phyloP scores from a whole-genome alignment of 2,329 filamentous ascomycete genomes.

The Zasmidium citrigriseum region DNA sequence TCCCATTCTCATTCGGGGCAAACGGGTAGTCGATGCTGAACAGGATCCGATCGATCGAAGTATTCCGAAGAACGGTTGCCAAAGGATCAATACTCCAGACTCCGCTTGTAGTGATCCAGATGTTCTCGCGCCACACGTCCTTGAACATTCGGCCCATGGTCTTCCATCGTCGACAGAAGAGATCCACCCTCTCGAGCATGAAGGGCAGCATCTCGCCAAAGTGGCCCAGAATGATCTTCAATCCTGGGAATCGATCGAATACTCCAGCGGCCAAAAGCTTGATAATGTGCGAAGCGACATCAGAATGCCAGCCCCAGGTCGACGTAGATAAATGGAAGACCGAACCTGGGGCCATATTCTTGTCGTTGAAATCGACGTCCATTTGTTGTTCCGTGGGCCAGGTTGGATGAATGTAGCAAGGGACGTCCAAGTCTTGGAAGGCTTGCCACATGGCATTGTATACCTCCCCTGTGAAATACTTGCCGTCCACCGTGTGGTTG shows the following conservation, averaged over 20 bases:
- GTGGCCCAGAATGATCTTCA: slow-evolving; percentile 59
- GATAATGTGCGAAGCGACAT: slow-evolving; percentile 50
- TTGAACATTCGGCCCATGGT: slow-evolving; percentile 41
- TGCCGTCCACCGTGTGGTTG: slow-evolving; percentile 24
- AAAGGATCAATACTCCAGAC: slow-evolving; percentile 55
- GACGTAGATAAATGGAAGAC: slow-evolving; percentile 37
- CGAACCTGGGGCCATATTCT: slow-evolving; percentile 23
- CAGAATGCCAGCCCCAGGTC: slow-evolving; percentile 52
- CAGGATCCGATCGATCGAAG: slow-evolving; percentile 50
- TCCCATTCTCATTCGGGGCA: neutral
- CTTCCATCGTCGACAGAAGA: slow-evolving; percentile 23
- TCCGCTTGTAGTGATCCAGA: slow-evolving; percentile 62
- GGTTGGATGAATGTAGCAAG: slow-evolving; percentile 52
- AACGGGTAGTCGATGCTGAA: slow-evolving; percentile 63
- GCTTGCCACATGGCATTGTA: slow-evolving; percentile 25
- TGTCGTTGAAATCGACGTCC: slow-evolving; percentile 23
- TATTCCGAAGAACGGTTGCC: slow-evolving; percentile 37
- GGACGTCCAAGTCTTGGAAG: slow-evolving; percentile 42
- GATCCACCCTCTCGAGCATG: slow-evolving; percentile 50
- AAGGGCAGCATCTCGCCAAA: slow-evolving; percentile 60
- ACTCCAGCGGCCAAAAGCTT: slow-evolving; percentile 53
- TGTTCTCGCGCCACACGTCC: slow-evolving; percentile 46
- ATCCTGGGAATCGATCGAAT: slow-evolving; percentile 54
- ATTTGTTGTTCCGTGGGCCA: slow-evolving; percentile 29
- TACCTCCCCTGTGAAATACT: slow-evolving; percentile 3